Evolutionary conservation across 2,329 filamentous ascomycete species (phyloP), one percentile per base, ranked within the genome.

Genomic region (Aureobasidium subglaciale): DNA sequence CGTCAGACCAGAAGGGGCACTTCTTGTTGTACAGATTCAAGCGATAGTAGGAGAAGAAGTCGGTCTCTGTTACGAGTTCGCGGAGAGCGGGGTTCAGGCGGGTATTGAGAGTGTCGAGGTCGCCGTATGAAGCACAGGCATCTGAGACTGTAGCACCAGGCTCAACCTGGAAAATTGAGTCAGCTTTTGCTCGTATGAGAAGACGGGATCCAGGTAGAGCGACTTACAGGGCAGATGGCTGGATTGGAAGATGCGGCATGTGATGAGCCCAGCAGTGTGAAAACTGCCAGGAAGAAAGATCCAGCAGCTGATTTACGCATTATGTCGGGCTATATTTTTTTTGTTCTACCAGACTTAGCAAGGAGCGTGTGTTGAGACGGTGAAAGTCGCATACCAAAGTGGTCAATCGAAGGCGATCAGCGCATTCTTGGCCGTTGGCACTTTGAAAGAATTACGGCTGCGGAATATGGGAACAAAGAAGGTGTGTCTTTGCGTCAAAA

Each of bases 41-140:
- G 57, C 93, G 86, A 75, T 97, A 99, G 73, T 97, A 90, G 53
- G 92, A 92, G 74, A 99, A 99, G 80, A 96, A 99, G 72, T 99
- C 93, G 70, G 92, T 95, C 53, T 87, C 84, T 63, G 83, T 83
- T 0, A 90, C 95, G 42, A 99, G 82, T 55, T 88, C 86, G 64
- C 88, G 81, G 63, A 99, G 75, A 52, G 84, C 81, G 16, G 90
- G 88, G 64, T 86, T 85, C 60, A 96, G 78, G 58, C 83, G 80
- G 62, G 78, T 72, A 73, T 97, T 99, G 54, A 99, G 78, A 37
- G 78, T 76, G 68, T 99, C 91, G 70, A 99, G 86, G 34, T 89
- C 90, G 56, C 86, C 85, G 73, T 95, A 99, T 56, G 92, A 96
- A 59, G 89, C 90, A 74, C 93, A 97, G 46, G 93, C 90, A 71